Evolutionary conservation across 164 flowering plant genomes (phyloP), one percentile per base, ranked within the genome.

Genomic region (Vitis rupestris): DNA sequence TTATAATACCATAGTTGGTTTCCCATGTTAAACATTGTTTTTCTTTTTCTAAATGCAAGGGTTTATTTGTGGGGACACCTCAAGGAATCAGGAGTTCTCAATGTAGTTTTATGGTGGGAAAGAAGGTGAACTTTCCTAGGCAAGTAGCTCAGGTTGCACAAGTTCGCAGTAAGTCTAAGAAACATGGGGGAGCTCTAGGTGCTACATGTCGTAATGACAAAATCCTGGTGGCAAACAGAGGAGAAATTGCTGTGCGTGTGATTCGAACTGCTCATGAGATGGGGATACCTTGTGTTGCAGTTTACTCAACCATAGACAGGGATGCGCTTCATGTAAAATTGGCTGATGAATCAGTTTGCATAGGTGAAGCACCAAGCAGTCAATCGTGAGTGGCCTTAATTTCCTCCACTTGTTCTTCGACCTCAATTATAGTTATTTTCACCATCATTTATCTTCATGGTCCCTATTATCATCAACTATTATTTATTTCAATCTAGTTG

Each of bases 341-440:
- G 76, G 99, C 99, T 29, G 99, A 95, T 80, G 99, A 93, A 75
- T 81, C 98, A 13, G 94, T 95, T 71, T 95, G 99, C 82, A 95
- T 95, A n/a, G 99, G 99, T 68, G 99, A 95, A 88, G 99, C 99
- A 67, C 97, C 96, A 10, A 95, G 99, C 72, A 95, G 76, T 72
- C 98, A 93, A 71, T 95, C 98, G 99, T 95, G 83, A 87, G 96
- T 79, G 30, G 9, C 64, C 72, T 49, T 50, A 52, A 19, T 63
- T 30, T 62, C 27, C 15, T 50, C 53, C 57, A 9, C 27, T 54
- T 15, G 16, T 10, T 54, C 9, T 65, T 58, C 44, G 4, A 17
- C 30, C 48, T 30, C 27, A 8, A 19, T 2, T n/a, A 23, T 69
- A 1, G 8, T 5, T 61, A 37, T 69, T 31, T 31, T 65, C 44